Conservation (phyloP, 2,329 filamentous ascomycete species). For the Cadophora sp. region DNA sequence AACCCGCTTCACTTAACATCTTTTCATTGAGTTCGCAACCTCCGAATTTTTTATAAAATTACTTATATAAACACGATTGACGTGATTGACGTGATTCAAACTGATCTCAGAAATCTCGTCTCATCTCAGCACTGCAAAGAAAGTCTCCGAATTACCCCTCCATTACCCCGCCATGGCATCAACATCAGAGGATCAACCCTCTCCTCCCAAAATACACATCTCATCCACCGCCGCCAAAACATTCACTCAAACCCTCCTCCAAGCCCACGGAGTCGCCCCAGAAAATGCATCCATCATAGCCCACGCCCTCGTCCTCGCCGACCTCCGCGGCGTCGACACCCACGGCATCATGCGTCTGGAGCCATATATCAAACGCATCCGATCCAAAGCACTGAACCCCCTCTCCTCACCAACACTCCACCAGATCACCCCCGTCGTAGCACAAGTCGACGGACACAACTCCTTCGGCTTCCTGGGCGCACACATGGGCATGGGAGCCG, state of each 20-base stretch:
- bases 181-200: neutral
- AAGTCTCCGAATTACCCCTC: too few relatives aligned
- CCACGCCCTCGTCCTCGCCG: conserved; percentile 73
- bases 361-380: conserved; percentile 77
- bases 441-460: conserved; percentile 64
- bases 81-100: neutral
- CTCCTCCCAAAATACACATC: conserved; percentile 19
- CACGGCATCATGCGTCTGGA: conserved; percentile 81
- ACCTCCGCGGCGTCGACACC: conserved; percentile 80
- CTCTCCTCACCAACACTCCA: conserved; percentile 62
- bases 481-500: conserved; percentile 67
- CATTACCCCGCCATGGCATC: conserved; percentile 18
- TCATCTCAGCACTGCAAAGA: neutral
- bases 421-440: conserved; percentile 73
- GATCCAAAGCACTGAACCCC: conserved; percentile 71
- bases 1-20: neutral
- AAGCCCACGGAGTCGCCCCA: conserved; percentile 59
- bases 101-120: neutral
- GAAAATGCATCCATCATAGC: conserved; percentile 68
- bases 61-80: neutral
- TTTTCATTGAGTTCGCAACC: neutral
- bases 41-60: neutral
- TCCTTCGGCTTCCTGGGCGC: conserved; percentile 79
- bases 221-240: conserved; percentile 14
- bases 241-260: conserved; percentile 10